Conservation (phyloP, 352 stramenopile genomes). For the Blastocystis sp. region DNA sequence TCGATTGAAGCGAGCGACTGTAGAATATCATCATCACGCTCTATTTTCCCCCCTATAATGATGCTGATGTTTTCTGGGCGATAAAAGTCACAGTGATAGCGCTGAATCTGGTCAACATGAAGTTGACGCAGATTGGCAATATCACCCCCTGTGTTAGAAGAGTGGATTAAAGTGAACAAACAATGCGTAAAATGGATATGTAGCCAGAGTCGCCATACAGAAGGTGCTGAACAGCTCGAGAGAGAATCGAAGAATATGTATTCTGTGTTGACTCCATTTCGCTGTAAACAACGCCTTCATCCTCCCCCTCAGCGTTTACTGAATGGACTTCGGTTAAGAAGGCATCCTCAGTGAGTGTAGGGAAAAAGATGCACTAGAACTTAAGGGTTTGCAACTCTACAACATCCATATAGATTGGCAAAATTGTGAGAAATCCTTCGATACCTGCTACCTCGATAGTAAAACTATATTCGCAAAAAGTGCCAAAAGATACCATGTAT, state of each 20-base stretch:
- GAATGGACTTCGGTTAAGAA: conserved; percentile 70
- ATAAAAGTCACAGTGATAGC: conserved; percentile 69
- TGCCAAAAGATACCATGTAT: conserved; percentile 66
- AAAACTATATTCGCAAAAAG: not conserved
- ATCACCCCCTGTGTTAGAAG: conserved; percentile 66
- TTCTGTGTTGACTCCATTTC: conserved; percentile 67
- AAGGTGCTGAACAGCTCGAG: conserved; percentile 63
- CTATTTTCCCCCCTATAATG: conserved; percentile 62
- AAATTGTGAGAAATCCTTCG: conserved; percentile 67
- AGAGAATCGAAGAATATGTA: conserved; percentile 65
- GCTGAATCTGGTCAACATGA: conserved; percentile 63
- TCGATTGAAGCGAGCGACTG: not conserved
- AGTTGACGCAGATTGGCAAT: conserved; percentile 66
- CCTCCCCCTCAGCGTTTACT: conserved; percentile 66
- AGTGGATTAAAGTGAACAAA: not conserved
- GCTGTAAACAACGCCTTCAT: conserved; percentile 69
- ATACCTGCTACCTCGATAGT: conserved; percentile 67
- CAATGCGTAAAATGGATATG: not conserved
- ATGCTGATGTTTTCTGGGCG: conserved; percentile 68
- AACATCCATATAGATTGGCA: conserved; percentile 68
- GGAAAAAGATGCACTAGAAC: conserved; percentile 66
- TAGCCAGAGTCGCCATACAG: conserved; percentile 67
- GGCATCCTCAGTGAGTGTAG: conserved; percentile 66
- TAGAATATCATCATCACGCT: not conserved
- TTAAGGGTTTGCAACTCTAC: not conserved